Conservation (phyloP, 345 rosid species). For the Excoecaria cochinchinensis region DNA sequence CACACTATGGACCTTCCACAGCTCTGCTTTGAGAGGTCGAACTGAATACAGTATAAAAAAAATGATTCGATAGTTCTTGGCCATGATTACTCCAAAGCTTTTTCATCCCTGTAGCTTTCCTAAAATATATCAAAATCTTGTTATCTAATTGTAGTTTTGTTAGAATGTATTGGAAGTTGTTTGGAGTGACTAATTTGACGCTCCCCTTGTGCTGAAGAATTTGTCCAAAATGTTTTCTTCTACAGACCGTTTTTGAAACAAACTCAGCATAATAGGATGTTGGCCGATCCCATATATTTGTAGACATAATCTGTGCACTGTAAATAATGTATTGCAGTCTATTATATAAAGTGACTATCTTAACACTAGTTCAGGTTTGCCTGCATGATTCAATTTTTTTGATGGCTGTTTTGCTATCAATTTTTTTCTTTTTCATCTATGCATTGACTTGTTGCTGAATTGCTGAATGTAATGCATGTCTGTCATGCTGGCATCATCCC, state of each 20-base stretch:
- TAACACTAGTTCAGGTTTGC: not conserved
- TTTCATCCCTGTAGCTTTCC: not conserved
- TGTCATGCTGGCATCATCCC: not conserved
- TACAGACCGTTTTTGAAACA: not conserved
- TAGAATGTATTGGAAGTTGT: not conserved
- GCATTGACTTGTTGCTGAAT: not conserved
- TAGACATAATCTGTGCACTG: not conserved
- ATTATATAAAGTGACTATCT: not conserved
- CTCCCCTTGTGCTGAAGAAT: not conserved
- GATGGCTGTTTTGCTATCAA: not conserved
- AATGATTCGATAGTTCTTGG: not conserved
- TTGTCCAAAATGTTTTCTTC: constrained; percentile 1
- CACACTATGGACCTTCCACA: not conserved
- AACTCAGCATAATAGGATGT: not conserved
- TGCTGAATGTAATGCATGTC: not conserved
- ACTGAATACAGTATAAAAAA: not conserved
- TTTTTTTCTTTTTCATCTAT: not conserved
- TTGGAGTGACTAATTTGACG: not conserved
- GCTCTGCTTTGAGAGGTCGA: not conserved
- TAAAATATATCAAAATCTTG: not conserved
- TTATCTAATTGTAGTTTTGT: not conserved
- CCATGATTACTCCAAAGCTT: not conserved
- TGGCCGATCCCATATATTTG: not conserved
- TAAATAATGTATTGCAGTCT: not conserved
- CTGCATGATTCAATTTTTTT: not conserved